Conservation (phyloP, 2,329 filamentous ascomycete genomes). For the Basipetospora sp. region DNA sequence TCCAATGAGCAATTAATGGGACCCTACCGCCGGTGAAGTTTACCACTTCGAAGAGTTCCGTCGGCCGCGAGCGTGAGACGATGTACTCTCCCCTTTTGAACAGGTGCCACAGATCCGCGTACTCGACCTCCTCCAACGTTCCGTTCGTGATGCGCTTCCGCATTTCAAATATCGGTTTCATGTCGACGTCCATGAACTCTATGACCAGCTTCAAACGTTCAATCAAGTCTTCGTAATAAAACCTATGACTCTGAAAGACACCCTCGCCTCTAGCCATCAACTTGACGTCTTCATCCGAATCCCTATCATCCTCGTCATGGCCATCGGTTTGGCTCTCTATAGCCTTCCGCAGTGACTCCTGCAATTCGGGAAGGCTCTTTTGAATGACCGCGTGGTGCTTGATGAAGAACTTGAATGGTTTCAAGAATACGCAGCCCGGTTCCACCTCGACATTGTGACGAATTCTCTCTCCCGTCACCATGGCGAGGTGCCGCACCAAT, state of each 20-base stretch:
- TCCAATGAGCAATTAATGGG: neutral
- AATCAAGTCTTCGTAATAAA: constrained; percentile 3
- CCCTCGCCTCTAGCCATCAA: neutral
- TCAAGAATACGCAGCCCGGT: constrained; percentile 1
- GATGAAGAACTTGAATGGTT: constrained; percentile 7
- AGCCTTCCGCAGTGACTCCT: neutral
- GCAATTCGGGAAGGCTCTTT: neutral
- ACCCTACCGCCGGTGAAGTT: neutral
- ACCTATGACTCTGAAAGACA: neutral
- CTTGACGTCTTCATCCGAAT: neutral
- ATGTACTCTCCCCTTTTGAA: constrained; percentile 7
- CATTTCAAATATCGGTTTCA: constrained; percentile 7
- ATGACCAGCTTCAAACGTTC: constrained; percentile 7
- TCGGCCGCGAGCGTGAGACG: neutral
- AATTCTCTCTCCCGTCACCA: neutral
- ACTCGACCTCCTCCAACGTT: constrained; percentile 7
- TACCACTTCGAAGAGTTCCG: neutral
- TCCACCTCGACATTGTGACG: neutral
- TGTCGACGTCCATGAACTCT: constrained; percentile 9
- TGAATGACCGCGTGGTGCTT: constrained; percentile 3
- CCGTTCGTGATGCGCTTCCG: constrained; percentile 6
- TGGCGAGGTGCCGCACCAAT: neutral
- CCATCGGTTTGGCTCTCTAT: too few species aligned
- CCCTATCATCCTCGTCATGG: neutral
- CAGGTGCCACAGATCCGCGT: constrained; percentile 10